These are phyloP conservation scores for Russula dissimulans DNA, from an alignment of 768 basidiomycete species.

Conservation along the genomic window DNA sequence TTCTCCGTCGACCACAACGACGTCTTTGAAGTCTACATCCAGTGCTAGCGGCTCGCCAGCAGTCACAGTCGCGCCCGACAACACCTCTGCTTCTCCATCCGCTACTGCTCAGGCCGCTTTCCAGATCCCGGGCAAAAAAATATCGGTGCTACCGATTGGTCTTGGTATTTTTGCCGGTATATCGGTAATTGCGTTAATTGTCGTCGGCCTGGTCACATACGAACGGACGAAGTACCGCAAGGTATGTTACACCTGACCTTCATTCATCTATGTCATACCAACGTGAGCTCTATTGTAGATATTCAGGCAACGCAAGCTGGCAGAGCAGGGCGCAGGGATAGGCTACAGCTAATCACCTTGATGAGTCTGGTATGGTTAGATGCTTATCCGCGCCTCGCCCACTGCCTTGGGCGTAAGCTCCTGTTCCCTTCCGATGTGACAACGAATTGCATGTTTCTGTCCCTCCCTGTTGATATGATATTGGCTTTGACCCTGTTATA, in stretches of 20 bases:
- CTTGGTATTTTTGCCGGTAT: conserved; percentile 80
- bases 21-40: conserved; percentile 21
- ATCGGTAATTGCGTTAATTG: conserved; percentile 71
- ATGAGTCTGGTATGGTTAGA: background rate
- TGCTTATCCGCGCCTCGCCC: background rate
- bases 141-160: conserved; percentile 74
- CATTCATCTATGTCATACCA: background rate
- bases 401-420: background rate
- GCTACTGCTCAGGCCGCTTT: conserved; percentile 34
- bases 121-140: conserved; percentile 58
- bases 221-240: conserved; percentile 83
- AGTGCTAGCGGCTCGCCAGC: background rate
- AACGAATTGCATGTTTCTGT: background rate
- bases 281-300: conserved; percentile 22
- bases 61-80: conserved; percentile 19
- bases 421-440: background rate
- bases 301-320: conserved; percentile 67
- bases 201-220: conserved; percentile 77
- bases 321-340: conserved; percentile 48
- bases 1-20: background rate
- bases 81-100: conserved; percentile 12
- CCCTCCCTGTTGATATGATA: background rate
- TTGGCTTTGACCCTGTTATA: no score
- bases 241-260: conserved; percentile 33
- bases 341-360: conserved; percentile 49